Evolutionary conservation across 1,139 yeast genomes (phyloP), one percentile per base, ranked within the genome.

Genomic region (Pichia sp.): DNA sequence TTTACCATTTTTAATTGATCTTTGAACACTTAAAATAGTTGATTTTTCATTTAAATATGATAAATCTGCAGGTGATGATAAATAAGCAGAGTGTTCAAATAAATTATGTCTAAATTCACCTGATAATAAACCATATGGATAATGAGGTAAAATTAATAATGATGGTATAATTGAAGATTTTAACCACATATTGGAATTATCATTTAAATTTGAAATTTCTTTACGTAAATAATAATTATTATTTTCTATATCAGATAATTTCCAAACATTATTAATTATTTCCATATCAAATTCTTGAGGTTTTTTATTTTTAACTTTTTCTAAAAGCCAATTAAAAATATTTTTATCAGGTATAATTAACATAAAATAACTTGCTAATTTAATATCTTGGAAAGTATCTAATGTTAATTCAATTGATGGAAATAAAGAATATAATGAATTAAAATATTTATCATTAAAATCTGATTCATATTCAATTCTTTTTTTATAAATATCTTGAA

Each of bases 271-370:
- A 58, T 75, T 76, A 37, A 75, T 54, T 4, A 75, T 57, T 43
- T 76, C 80, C 79, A 74, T 73, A 51, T 74, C 80, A 50, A 68
- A 74, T 39, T 74, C 76, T 22, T 59, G 47, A 0, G 43, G 22
- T 10, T 51, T 47, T 33, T 64, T 58, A 39, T 58, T 62, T 35
- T 60, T 43, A 1, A 67, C 57, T 33, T 65, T 62, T n/a, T 60
- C 48, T 46, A 64, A 47, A 37, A 75, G 49, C n/a, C 57, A 55
- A 4, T 60, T 45, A 51, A 62, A 73, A 3, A 60, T 43, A 2
- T 47, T 38, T 3, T 51, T 43, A 5, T 66, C 63, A 0, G 80
- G 80, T 38, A 59, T 63, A n/a, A 73, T 51, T 6, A 74, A 71
- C 68, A 75, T 73, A 11, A 74, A 59, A 51, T 72, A 76, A 42